Evolutionary conservation across 371 early-diverging fungal genomes (phyloP).

Genomic region (Mortierella sp.): DNA sequence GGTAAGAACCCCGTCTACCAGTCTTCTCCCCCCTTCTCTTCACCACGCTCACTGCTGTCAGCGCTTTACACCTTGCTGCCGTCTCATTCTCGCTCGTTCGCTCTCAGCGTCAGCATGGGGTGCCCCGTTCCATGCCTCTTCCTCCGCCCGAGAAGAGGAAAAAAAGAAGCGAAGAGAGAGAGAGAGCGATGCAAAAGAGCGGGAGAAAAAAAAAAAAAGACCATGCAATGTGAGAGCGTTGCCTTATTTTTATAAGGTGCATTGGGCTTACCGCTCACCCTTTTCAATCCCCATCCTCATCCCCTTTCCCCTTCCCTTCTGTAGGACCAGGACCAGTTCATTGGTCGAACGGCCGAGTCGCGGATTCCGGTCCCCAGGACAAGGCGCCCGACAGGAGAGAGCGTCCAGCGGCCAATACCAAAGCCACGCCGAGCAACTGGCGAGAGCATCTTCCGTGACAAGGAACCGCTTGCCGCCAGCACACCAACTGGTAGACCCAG

Average conservation of each 20-base stretch:
- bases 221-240: neutral
- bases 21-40: no score
- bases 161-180: slow-evolving; percentile 3
- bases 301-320: neutral
- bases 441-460: slow-evolving; percentile 34
- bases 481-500: slow-evolving; percentile 2
- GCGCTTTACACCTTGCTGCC: no score
- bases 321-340: neutral
- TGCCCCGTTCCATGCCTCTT: neutral
- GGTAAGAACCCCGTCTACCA: no score
- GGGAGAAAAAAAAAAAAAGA: neutral
- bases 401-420: slow-evolving; percentile 20
- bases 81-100: no score
- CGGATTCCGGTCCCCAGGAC: slow-evolving; percentile 25
- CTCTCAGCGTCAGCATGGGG: no score
- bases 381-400: slow-evolving; percentile 36
- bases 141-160: slow-evolving; percentile 4
- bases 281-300: neutral
- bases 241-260: no score
- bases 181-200: slow-evolving; percentile 3
- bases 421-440: slow-evolving; percentile 19
- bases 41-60: no score
- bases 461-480: neutral
- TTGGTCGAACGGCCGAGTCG: slow-evolving; percentile 5
- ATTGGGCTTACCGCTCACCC: no score